phyloP scores from a whole-genome alignment of 2,329 filamentous ascomycete genomes.

The Ciborinia camelliae region DNA sequence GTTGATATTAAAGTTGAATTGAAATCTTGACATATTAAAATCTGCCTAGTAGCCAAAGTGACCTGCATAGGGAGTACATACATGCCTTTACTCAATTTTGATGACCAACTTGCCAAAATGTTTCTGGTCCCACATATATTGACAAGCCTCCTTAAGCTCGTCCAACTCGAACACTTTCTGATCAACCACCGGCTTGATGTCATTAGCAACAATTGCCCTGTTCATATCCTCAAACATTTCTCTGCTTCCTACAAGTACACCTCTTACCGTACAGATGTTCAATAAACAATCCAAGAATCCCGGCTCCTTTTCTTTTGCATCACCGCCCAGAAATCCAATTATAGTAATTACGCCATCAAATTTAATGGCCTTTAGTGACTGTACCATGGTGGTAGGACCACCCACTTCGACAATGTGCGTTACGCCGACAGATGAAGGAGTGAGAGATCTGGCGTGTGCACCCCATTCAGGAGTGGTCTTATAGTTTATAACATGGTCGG shows the following conservation, averaged over 20 bases:
- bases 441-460: conserved; percentile 39
- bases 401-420: conserved; percentile 46
- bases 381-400: conserved; percentile 41
- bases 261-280: conserved; percentile 44
- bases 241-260: conserved; percentile 47
- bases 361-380: conserved; percentile 42
- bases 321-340: conserved; percentile 40
- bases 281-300: conserved; percentile 36
- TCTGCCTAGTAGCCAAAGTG: background rate
- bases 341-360: conserved; percentile 43
- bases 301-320: conserved; percentile 28
- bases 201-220: conserved; percentile 47
- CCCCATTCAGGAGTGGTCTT: conserved; percentile 43
- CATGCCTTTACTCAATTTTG: conserved; percentile 11
- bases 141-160: conserved; percentile 45
- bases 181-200: conserved; percentile 48
- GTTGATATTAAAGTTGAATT: background rate
- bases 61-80: background rate
- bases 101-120: conserved; percentile 21
- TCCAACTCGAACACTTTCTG: conserved; percentile 45
- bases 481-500: conserved; percentile 46
- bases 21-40: background rate
- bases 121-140: conserved; percentile 50
- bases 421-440: conserved; percentile 40
- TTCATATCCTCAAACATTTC: conserved; percentile 51